Base-by-base conservation (phyloP, 1,139 yeast genomes). In the Diutina mesorugosa region DNA sequence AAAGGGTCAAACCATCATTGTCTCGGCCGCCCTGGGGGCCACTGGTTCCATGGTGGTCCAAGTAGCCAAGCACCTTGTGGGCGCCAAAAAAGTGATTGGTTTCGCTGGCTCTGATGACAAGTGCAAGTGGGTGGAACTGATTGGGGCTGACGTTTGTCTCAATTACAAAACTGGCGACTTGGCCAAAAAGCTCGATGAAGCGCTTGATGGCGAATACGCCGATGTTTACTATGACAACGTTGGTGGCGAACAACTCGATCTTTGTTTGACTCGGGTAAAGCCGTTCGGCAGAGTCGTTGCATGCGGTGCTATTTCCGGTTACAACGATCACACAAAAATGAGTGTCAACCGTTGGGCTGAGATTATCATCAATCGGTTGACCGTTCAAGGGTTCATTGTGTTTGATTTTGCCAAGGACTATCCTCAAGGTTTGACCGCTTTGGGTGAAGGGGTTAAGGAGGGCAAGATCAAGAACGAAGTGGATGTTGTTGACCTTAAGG, bases 1-100 rank as follows among this genome's bases (percentile, higher is more conserved):
- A 58, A 69, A 69, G 52, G 67, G 65, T 14, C 66, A 65, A 52
- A 67, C 73, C 9, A 77, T 81, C 57, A 66, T 82, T 54, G 73
- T 84, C 45, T 79, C 86, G 32, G 89, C 87, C 58, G 90, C 90
- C 29, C 79, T 87, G 7, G 85, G 90, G 60, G 88, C 88, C 32
- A 84, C 85, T 46, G 90, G 90, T 35, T 74, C 83, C n/a, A 69
- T 77, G 57, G 83, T 74, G 45, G 79, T 83, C 48, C 89, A 84
- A 66, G 64, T 84, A 35, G 85, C 88, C 55, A 74, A 81, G 60
- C 70, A 78, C 57, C 65, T 80, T 14, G 71, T 78, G 63, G 79
- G 80, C 55, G 84, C 84, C 45, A 69, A 72, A 56, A 78, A 74
- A 61, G 85, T 85, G 45, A 74, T 84, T 65, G 90, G 86, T 57